These are phyloP conservation scores for Talaromyces sp. DNA, from an alignment of 2,329 filamentous ascomycete species.

Conservation along the genomic window DNA sequence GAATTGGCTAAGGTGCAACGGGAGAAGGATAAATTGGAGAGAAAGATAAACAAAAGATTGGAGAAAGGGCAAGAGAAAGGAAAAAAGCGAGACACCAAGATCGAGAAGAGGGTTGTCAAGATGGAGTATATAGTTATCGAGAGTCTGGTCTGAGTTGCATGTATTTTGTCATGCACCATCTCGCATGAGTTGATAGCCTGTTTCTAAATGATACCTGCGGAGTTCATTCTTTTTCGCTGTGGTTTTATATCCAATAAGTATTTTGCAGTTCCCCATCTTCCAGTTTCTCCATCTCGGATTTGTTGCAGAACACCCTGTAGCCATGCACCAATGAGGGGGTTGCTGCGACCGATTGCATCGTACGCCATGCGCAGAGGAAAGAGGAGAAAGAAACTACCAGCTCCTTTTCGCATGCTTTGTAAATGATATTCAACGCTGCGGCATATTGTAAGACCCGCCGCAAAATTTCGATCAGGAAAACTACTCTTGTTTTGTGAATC, in stretches of 20 bases:
- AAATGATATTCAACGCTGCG: constrained; percentile 8
- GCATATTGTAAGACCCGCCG: constrained; percentile 1
- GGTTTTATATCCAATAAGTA: constrained; percentile 4
- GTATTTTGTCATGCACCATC: background rate
- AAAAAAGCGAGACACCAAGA: background rate
- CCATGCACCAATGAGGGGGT: constrained; percentile 1
- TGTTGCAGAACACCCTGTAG: background rate
- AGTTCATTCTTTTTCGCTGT: background rate
- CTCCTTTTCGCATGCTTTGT: constrained; percentile 7
- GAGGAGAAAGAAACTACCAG: constrained; percentile 4
- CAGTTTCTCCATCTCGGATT: constrained; percentile 2
- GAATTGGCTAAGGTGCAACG: background rate
- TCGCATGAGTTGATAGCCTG: background rate
- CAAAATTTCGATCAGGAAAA: background rate
- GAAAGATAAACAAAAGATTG: background rate
- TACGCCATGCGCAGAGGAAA: constrained; percentile 8
- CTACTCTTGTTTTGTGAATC: background rate
- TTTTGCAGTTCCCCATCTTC: constrained; percentile 6
- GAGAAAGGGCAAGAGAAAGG: background rate
- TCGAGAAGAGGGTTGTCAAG: constrained; percentile 1
- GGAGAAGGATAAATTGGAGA: background rate
- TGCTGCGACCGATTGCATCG: background rate
- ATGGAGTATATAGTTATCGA: constrained; percentile 9
- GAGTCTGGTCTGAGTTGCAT: background rate
- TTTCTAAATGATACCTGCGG: background rate